Conservation (phyloP, 129 eudicot genomes). For the Flaveria bidentis region DNA sequence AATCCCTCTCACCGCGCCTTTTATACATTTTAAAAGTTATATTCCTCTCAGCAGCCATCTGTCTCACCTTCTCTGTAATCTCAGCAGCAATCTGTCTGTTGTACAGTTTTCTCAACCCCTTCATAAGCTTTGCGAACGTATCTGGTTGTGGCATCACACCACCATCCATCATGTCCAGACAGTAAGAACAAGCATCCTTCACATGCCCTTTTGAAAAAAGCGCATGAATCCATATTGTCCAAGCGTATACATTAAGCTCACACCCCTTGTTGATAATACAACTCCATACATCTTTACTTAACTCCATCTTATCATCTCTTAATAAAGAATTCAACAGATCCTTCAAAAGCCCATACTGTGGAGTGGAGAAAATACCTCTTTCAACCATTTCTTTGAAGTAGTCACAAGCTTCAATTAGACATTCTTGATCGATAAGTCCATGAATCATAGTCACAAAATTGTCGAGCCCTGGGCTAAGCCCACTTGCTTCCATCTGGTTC, state of each 20-base stretch:
- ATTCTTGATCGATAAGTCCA: constrained; percentile 62
- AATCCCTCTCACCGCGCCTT: constrained; percentile 74
- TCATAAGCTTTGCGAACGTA: constrained; percentile 79
- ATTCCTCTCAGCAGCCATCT: constrained; percentile 77
- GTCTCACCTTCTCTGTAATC: constrained; percentile 72
- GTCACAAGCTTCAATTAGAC: constrained; percentile 63
- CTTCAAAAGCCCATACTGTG: constrained; percentile 72
- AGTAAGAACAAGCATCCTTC: constrained; percentile 79
- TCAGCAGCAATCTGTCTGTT: constrained; percentile 76
- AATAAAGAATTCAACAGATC: constrained; percentile 55
- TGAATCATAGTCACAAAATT: constrained; percentile 65
- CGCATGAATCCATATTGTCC: constrained; percentile 90
- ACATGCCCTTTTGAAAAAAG: constrained; percentile 66
- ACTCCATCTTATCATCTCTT: constrained; percentile 63
- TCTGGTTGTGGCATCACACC: constrained; percentile 78
- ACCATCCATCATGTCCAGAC: constrained; percentile 82
- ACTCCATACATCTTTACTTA: constrained; percentile 69
- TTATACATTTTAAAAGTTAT: constrained; percentile 78
- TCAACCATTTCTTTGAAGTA: constrained; percentile 72
- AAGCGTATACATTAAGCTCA: constrained; percentile 64
- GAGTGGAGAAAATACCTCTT: constrained; percentile 60
- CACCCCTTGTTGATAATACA: constrained; percentile 67
- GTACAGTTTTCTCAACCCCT: constrained; percentile 59
- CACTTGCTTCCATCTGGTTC: constrained; percentile 60
- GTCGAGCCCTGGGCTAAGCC: constrained; percentile 58